Evolutionary conservation across 495 filamentous ascomycete genomes (phyloP).

Genomic region (Aspergillus olivimuriae): DNA sequence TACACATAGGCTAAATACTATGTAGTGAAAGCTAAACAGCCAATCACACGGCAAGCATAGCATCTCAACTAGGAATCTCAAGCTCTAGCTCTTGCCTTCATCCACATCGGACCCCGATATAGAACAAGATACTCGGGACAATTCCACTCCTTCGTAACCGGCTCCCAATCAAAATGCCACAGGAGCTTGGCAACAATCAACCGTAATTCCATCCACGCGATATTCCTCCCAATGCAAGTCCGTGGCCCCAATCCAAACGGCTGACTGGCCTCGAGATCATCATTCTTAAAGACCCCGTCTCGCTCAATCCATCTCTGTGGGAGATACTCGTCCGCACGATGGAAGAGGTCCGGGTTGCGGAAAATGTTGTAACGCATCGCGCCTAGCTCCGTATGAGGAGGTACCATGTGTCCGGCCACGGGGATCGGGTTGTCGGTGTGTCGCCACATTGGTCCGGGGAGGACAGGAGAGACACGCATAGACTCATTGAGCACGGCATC

Average conservation of each 20-base stretch:
- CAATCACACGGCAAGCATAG: too few relatives aligned
- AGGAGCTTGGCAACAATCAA: slow-evolving; percentile 39
- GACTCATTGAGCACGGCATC: slow-evolving; percentile 6
- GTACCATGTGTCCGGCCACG: slow-evolving; percentile 6
- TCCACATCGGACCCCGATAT: slow-evolving; percentile 8
- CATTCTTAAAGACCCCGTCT: slow-evolving; percentile 4
- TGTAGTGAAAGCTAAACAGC: neutral
- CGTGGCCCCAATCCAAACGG: slow-evolving; percentile 18
- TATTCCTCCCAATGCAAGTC: slow-evolving; percentile 22
- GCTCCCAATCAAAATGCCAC: slow-evolving; percentile 37
- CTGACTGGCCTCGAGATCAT: slow-evolving; percentile 11
- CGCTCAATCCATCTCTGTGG: slow-evolving; percentile 11
- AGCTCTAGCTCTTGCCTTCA: neutral
- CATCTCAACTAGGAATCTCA: too few relatives aligned
- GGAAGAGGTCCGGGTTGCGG: slow-evolving; percentile 2
- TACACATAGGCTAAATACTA: neutral
- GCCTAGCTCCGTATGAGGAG: neutral
- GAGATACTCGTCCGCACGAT: slow-evolving; percentile 5
- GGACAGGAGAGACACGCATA: slow-evolving; percentile 10
- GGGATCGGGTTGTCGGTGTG: slow-evolving; percentile 11
- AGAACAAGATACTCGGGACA: slow-evolving; percentile 8
- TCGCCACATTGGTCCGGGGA: neutral
- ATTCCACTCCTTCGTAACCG: slow-evolving; percentile 3
- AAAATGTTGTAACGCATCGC: slow-evolving; percentile 6
- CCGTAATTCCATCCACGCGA: slow-evolving; percentile 44